Evolutionary conservation across 768 basidiomycete genomes (phyloP), one percentile per base, ranked within the genome.

Genomic region (Tulasnella sp.): DNA sequence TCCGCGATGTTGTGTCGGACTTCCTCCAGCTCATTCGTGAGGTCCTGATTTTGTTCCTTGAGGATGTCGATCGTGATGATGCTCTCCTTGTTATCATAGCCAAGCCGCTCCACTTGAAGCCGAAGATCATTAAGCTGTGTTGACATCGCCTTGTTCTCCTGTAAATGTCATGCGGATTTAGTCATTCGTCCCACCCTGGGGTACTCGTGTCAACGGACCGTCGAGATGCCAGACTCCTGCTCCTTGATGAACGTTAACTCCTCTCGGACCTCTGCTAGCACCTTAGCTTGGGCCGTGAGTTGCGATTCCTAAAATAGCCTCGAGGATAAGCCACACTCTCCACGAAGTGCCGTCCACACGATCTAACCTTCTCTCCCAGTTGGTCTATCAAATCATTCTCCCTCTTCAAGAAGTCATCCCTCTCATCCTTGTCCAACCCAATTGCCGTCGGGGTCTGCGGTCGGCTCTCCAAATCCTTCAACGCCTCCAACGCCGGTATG

Each of bases 301-400:
- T 84, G 79, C 27, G 84, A 83, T 75, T 98, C 96, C 76, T 80
- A 56, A 27, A 13, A n/a, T n/a, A n/a, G n/a, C n/a, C n/a, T n/a
- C 21, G 34, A 2, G 5, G 19, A 59, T 2, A 51, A 4, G n/a
- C n/a, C n/a, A n/a, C n/a, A 21, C 47, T 13, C n/a, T n/a, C n/a
- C n/a, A n/a, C n/a, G n/a, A n/a, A n/a, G n/a, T n/a, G n/a, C n/a
- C n/a, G n/a, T n/a, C n/a, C n/a, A n/a, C n/a, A n/a, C n/a, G n/a
- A n/a, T n/a, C n/a, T n/a, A 32, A 73, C 73, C 68, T 74, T 89
- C 75, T 97, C 95, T 3, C 90, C 89, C 45, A 99, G 77, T 65
- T 83, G 77, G 71, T 99, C 96, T 62, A 85, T 94, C 58, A 99
- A 77, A 71, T 99, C 96, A 66, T 98, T 98, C 78, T 99, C 96